These are phyloP conservation scores for Tylopilus orsonianus DNA, from an alignment of 1,284 basidiomycete genomes.

Conservation along the genomic window DNA sequence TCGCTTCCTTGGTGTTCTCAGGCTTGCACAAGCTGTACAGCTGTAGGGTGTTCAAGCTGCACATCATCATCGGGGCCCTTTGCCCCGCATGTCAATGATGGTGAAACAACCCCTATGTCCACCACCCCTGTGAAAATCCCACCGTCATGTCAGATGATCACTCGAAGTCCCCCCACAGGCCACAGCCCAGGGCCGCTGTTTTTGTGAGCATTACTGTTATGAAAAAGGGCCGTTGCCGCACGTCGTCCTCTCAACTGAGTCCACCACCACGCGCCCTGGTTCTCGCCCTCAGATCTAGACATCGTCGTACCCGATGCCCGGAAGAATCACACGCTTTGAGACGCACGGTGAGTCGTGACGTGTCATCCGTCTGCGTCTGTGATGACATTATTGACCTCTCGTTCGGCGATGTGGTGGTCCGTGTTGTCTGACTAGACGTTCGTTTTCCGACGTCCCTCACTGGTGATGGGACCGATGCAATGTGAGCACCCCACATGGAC, in stretches of 20 bases:
- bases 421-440: conserved; percentile 17
- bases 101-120: neutral
- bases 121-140: neutral
- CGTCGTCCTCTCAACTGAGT: conserved; percentile 12
- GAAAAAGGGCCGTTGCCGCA: neutral
- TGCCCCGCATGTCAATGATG: neutral
- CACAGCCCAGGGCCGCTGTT: neutral
- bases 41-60: no score
- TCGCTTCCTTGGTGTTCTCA: neutral
- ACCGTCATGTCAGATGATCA: conserved; percentile 6
- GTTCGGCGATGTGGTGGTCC: neutral
- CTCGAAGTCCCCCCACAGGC: no score
- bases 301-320: conserved; percentile 2
- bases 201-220: no score
- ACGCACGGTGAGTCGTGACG: conserved; percentile 27
- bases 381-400: no score
- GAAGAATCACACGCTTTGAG: conserved; percentile 33
- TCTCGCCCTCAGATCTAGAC: neutral
- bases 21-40: neutral
- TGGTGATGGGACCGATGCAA: conserved; percentile 64
- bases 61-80: neutral
- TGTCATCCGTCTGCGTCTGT: neutral
- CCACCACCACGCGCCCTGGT: neutral
- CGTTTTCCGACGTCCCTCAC: conserved; percentile 52
- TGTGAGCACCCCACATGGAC: conserved; percentile 31